Percentiles rank a stretch among this genome's conserved stretches.
Conservation (phyloP, 345 rosid species). For the Hirschfeldia incana region DNA sequence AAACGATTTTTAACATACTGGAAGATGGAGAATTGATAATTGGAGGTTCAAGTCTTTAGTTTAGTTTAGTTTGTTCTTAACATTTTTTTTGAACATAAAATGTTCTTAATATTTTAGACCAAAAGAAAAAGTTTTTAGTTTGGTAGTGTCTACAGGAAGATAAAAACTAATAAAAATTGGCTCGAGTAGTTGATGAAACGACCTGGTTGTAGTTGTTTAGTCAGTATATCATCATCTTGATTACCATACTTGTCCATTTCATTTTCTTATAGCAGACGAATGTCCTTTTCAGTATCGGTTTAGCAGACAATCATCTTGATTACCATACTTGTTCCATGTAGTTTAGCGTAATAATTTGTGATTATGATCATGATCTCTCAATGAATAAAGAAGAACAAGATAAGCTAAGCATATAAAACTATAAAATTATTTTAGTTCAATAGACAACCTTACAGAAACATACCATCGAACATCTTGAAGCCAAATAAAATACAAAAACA, state of each 20-base stretch:
- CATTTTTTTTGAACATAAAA: no score
- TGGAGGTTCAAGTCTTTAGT: background rate
- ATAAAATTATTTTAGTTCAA: background rate
- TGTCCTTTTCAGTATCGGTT: background rate
- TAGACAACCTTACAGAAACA: background rate
- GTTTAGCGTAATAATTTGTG: background rate
- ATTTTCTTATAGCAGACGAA: background rate
- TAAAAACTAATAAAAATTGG: no score
- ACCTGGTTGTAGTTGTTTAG: background rate
- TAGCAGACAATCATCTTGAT: no score
- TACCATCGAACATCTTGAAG: constrained; percentile 1
- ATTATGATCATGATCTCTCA: background rate
- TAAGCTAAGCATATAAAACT: background rate
- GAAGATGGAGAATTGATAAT: background rate
- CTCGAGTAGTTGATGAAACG: no score
- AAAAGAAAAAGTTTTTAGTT: no score
- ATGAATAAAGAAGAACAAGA: background rate
- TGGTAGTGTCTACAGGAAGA: no score
- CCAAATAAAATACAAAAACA: constrained; percentile 8
- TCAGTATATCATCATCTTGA: background rate
- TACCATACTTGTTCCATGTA: no score
- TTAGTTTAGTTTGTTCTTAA: no score
- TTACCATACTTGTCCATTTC: background rate
- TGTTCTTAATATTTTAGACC: no score
- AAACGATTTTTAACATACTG: background rate